Evolutionary conservation across 1,139 yeast species (phyloP), one percentile per base, ranked within the genome.

Genomic region (Suhomyces anneliseae): DNA sequence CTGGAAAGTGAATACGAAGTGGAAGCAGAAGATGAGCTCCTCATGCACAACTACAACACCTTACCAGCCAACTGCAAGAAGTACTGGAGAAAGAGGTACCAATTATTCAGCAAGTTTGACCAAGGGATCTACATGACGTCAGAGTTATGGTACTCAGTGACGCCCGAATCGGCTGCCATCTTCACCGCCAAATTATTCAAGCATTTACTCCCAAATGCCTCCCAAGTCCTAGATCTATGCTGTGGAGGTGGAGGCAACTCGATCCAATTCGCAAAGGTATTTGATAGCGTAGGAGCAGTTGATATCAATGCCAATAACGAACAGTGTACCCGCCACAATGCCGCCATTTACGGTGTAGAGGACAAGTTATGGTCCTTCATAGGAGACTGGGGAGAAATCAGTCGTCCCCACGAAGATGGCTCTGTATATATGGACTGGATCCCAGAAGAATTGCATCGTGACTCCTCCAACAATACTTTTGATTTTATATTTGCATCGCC

Each of bases 221-320:
- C 60, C 2, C 65, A 70, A 1, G 61, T 79, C 0, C 58, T 84
- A 45, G 99, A 93, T 61, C 78, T 90, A 5, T 92, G 92, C 60
- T 87, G 97, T 55, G 99, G 99, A 0, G 98, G 95, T 2, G 99
- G 97, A 0, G 99, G 99, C 0, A 93, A 93, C 61, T 72, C 90
- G 1, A 88, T 90, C 37, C 97, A 90, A 57, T 84, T 93, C 65
- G 92, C 93, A 1, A 63, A 71, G 40, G 60, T 61, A 14, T 87
- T 86, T 56, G 76, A 78, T 2, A 58, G 63, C 24, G 89, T 85
- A 0, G 79, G 82, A 12, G 92, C 87, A 4, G 69, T 89, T 2
- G 99, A 93, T 55, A 71, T 75, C 40, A 83, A 83, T 48, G 66
- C 74, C 27, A 77, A 76, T 27, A 87, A 87, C 54, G 62, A 85